Base-by-base conservation (phyloP, 1,139 yeast species). In the Suhomyces kunorum region DNA sequence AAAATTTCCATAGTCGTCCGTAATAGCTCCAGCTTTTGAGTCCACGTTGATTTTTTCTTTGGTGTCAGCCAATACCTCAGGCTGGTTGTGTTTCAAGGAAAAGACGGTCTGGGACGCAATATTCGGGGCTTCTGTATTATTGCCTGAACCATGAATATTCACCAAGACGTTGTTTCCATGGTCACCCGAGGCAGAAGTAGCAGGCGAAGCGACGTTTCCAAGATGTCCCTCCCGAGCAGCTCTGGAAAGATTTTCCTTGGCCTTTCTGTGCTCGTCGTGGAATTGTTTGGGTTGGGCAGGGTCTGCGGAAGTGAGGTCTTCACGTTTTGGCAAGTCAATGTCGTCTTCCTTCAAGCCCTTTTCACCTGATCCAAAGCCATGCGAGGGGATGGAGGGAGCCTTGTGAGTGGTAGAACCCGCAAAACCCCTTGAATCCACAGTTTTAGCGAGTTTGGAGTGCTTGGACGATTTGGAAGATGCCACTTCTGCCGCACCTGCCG, bases 101-200 rank as follows among this genome's bases (percentile, higher is more conserved):
- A 51, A 50, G 11, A 66, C 66, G 5, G 66, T 66, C 19, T 51
- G 46, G 32, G 56, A 51, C n/a, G 72, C 72, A 42, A 66, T 51
- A 12, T 36, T 39, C 8, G 62, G 56, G 1, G 73, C 71, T 25
- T 59, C 55, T 1, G 43, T 34, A 31, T 56, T 58, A 42, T 59
- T 62, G 25, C 50, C 52, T 28, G 58, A 59, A n/a, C 70, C 70
- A 45, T 56, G 58, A 15, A 67, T 65, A 25, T 60, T 58, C 5
- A 62, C 67, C 33, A 42, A 31, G 33, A 56, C 52, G 12, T 56
- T 53, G 17, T 54, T 55, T 14, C 24, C 13, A 16, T 23, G 23
- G 19, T 20, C 17, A 12, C 9, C 3, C 11, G 8, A 4, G 8
- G 20, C 15, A 19, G 25, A 19, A 4, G 7, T 4, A 13, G 32